Percentiles rank a stretch among this genome's conserved stretches.
phyloP scores from a whole-genome alignment of 371 early-diverging fungal genomes.

The Mortierella sp. region DNA sequence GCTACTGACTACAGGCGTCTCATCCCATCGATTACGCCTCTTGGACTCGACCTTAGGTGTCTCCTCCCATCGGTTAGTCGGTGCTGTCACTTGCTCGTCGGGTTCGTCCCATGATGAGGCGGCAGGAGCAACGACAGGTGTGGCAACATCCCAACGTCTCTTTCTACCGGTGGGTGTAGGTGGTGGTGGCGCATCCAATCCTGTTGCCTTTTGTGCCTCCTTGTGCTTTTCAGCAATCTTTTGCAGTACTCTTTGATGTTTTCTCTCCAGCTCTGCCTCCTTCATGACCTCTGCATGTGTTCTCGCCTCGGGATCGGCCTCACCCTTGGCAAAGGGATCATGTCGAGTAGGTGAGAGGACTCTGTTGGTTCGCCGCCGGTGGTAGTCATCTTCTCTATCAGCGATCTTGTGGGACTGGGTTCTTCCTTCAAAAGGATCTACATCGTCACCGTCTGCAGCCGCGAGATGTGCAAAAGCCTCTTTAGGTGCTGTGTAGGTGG shows the following conservation, averaged over 20 bases:
- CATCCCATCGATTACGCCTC: conserved; percentile 71
- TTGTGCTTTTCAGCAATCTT: conserved; percentile 80
- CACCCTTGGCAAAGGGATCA: conserved; percentile 81
- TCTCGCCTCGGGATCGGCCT: conserved; percentile 56
- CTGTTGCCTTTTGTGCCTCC: conserved; percentile 59
- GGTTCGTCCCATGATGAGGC: conserved; percentile 76
- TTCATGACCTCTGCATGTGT: conserved; percentile 90
- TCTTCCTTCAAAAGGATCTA: conserved; percentile 78
- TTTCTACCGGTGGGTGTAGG: conserved; percentile 60
- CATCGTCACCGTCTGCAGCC: conserved; percentile 62
- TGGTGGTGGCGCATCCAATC: conserved; percentile 57
- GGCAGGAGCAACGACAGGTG: conserved; percentile 64
- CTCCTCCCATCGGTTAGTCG: conserved; percentile 74
- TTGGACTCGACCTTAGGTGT: conserved; percentile 68
- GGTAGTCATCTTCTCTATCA: conserved; percentile 91
- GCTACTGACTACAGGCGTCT: conserved; percentile 61
- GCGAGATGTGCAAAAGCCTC: conserved; percentile 74
- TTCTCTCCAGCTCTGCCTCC: conserved; percentile 86
- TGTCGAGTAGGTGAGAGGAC: conserved; percentile 87
- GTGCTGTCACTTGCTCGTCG: conserved; percentile 54
- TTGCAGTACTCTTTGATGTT: conserved; percentile 73
- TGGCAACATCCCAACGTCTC: conserved; percentile 89
- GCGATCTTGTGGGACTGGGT: conserved; percentile 71
- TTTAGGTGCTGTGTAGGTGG: conserved; percentile 87
- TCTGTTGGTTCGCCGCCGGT: conserved; percentile 80